Conservation (phyloP, 179 eudicot species). For the Corrigiola litoralis region DNA sequence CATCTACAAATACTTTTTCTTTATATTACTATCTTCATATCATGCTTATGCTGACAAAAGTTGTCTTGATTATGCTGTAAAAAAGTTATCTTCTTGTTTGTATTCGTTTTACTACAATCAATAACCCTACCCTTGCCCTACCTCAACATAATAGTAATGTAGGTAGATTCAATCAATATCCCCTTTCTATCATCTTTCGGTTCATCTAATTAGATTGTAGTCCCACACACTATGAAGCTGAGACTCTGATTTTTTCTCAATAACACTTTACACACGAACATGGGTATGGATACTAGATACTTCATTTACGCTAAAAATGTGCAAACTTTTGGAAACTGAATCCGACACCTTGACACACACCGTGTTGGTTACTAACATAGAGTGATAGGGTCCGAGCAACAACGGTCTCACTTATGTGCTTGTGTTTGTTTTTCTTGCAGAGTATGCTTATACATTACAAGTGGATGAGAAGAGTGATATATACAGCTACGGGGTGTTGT, state of each 20-base stretch:
- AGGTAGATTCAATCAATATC: too few relatives aligned
- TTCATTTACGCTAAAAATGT: too few relatives aligned
- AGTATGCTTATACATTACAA: conserved; percentile 91
- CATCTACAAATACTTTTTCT: conserved; percentile 14
- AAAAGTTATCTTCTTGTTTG: conserved; percentile 34
- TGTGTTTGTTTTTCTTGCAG: conserved; percentile 31
- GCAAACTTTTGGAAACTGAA: too few relatives aligned
- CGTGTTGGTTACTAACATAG: too few relatives aligned
- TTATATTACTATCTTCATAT: conserved; percentile 12
- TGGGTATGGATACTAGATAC: too few relatives aligned
- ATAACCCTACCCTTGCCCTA: conserved; percentile 14
- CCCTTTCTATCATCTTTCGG: too few relatives aligned
- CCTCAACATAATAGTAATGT: not conserved
- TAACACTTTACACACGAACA: too few relatives aligned
- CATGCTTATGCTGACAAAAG: conserved; percentile 8
- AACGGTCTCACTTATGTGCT: not conserved
- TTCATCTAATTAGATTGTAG: too few relatives aligned
- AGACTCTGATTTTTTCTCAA: too few relatives aligned
- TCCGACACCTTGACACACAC: too few relatives aligned
- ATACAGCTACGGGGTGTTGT: conserved; percentile 83
- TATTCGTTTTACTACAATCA: conserved; percentile 7
- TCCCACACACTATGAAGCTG: too few relatives aligned
- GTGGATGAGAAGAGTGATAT: conserved; percentile 98
- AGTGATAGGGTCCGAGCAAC: too few relatives aligned
- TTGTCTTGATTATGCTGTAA: conserved; percentile 9